A percentile compares a stretch with the other conserved stretches of the same genome.
These are phyloP conservation scores for Solanum neorickii DNA, from an alignment of 257 asterid genomes.

Conservation along the genomic window DNA sequence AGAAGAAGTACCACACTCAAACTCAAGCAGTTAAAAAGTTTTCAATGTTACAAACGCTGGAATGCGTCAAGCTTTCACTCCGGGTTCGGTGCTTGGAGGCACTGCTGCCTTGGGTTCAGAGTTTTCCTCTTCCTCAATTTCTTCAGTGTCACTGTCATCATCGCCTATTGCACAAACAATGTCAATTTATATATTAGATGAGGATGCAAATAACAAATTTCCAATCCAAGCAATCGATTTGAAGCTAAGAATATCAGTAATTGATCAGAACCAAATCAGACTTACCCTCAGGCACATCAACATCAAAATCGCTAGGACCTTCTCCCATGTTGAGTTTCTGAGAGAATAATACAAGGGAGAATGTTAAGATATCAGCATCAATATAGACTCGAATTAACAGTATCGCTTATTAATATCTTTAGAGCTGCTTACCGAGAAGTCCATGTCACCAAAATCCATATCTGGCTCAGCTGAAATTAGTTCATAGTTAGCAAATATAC, in stretches of 20 bases:
- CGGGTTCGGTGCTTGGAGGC: conserved; percentile 1
- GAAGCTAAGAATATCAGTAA: background rate
- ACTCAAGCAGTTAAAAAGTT: background rate
- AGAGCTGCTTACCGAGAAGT: conserved; percentile 38
- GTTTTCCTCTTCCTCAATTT: background rate
- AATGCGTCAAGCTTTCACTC: conserved; percentile 7
- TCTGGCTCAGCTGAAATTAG: conserved; percentile 25
- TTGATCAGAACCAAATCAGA: background rate
- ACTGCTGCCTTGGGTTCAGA: conserved; percentile 4
- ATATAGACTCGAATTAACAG: background rate
- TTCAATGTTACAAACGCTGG: background rate
- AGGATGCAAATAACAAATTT: background rate
- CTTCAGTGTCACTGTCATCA: conserved; percentile 27
- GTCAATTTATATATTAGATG: background rate
- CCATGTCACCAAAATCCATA: conserved; percentile 36
- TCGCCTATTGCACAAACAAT: conserved; percentile 4
- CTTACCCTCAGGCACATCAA: conserved; percentile 23
- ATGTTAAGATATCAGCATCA: background rate
- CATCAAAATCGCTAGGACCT: conserved; percentile 21
- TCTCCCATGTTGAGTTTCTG: conserved; percentile 42
- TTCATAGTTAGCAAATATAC: background rate
- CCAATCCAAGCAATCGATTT: background rate
- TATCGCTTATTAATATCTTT: background rate
- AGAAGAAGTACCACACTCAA: background rate
- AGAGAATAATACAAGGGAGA: background rate